Conservation (phyloP, 805 yeast species). For the Candida adriatica region DNA sequence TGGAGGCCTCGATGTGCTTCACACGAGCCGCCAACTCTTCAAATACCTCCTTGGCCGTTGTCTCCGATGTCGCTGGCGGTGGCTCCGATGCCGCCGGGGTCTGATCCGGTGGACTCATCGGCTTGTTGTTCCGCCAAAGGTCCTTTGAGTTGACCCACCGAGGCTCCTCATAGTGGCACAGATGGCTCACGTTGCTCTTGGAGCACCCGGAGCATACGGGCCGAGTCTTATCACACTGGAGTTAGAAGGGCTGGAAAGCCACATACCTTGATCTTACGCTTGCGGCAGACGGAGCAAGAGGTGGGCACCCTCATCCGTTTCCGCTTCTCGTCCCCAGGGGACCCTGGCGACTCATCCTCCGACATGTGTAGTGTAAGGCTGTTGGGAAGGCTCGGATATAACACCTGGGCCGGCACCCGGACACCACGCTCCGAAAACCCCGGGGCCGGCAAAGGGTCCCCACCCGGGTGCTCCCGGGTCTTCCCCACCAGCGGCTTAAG, state of each 20-base stretch:
- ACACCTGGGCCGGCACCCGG: too few species aligned
- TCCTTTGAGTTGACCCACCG: constrained; percentile 48
- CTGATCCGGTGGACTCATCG: constrained; percentile 5
- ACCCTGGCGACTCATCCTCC: too few species aligned
- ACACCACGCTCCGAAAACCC: too few species aligned
- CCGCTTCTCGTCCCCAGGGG: constrained; percentile 14
- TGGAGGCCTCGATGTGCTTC: constrained; percentile 39
- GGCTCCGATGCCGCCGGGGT: not conserved
- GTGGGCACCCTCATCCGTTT: constrained; percentile 42
- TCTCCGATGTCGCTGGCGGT: too few species aligned
- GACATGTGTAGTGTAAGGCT: too few species aligned
- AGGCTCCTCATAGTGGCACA: constrained; percentile 52
- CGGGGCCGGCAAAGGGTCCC: too few species aligned
- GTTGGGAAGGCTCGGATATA: too few species aligned
- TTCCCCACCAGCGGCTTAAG: too few species aligned
- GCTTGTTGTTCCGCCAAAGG: constrained; percentile 31
- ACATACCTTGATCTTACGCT: constrained; percentile 33
- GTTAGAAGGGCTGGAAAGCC: not conserved
- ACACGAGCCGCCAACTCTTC: constrained; percentile 36
- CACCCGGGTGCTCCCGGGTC: too few species aligned
- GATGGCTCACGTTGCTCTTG: constrained; percentile 48
- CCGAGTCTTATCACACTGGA: constrained; percentile 35
- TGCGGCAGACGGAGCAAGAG: constrained; percentile 40
- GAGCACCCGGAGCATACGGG: constrained; percentile 50
- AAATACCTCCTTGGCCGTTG: constrained; percentile 7